These are phyloP conservation scores for Emergomyces pasteurianus DNA, from an alignment of 2,329 filamentous ascomycete genomes.

Conservation along the genomic window DNA sequence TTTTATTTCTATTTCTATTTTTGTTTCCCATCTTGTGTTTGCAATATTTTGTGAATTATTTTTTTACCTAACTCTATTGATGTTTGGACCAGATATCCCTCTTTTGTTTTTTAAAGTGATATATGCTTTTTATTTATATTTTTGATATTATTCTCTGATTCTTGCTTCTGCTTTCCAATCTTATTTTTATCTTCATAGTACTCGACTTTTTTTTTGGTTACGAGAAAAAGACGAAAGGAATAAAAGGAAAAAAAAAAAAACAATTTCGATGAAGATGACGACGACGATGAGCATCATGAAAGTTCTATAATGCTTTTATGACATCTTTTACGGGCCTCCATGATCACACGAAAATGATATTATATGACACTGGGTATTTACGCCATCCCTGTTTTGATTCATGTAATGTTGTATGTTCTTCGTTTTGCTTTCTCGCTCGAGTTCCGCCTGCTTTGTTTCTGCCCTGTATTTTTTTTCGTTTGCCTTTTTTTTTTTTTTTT, in stretches of 20 bases:
- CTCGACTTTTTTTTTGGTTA: background rate
- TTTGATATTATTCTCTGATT: constrained; percentile 12
- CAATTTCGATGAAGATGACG: constrained; percentile 11
- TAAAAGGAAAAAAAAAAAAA: background rate
- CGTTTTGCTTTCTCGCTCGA: constrained; percentile 5
- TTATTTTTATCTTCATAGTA: constrained; percentile 9
- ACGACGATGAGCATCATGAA: constrained; percentile 32
- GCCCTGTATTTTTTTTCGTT: background rate
- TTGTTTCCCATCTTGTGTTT: constrained; percentile 6
- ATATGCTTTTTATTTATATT: constrained; percentile 20
- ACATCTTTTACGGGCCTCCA: constrained; percentile 11
- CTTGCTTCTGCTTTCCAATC: constrained; percentile 12
- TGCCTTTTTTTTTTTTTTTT: no score
- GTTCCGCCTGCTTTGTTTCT: background rate
- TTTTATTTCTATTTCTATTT: constrained; percentile 19
- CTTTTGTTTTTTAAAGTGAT: constrained; percentile 21
- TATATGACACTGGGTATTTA: background rate
- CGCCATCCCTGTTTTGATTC: background rate
- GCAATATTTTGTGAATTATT: constrained; percentile 21
- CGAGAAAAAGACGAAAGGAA: background rate
- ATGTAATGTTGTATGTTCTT: constrained; percentile 11
- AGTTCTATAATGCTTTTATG: constrained; percentile 25
- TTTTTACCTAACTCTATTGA: constrained; percentile 15
- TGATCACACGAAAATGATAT: constrained; percentile 12
- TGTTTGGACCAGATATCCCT: constrained; percentile 18